phyloP scores from a whole-genome alignment of 2,329 filamentous ascomycete genomes.

The Pseudogymnoascus sp. region DNA sequence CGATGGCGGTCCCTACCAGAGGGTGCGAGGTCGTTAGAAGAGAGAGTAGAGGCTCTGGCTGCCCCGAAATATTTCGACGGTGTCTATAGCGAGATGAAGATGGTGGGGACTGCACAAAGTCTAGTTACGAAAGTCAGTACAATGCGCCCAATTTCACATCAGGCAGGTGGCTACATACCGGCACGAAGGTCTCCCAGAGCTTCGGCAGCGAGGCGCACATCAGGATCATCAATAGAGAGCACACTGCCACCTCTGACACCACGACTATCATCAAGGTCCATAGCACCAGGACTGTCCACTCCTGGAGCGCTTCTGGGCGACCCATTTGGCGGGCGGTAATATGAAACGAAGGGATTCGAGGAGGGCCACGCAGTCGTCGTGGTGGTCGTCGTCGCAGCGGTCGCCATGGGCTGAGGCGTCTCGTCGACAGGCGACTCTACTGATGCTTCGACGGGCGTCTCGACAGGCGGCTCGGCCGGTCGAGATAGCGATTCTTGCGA shows the following conservation, averaged over 20 bases:
- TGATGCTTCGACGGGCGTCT: background rate
- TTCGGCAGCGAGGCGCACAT: conserved; percentile 63
- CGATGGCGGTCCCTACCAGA: conserved; percentile 74
- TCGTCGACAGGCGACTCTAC: background rate
- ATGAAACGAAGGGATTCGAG: background rate
- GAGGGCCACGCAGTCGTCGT: background rate
- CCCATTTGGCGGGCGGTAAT: background rate
- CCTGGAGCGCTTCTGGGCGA: background rate
- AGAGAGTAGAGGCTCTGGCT: conserved; percentile 73
- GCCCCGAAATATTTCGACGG: conserved; percentile 12
- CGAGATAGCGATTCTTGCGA: background rate
- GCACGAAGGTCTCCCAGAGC: conserved; percentile 66
- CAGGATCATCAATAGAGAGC: conserved; percentile 50
- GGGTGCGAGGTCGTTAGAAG: conserved; percentile 85
- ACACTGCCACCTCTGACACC: conserved; percentile 26
- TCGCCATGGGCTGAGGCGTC: background rate
- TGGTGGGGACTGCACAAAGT: conserved; percentile 59
- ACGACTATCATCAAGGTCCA: conserved; percentile 26
- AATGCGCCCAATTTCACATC: background rate
- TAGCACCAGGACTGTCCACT: conserved; percentile 22
- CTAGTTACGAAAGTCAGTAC: conserved; percentile 31
- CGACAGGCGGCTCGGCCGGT: background rate
- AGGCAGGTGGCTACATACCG: conserved; percentile 40
- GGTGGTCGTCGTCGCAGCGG: background rate
- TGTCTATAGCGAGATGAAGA: conserved; percentile 7